Percentiles rank a stretch among this genome's conserved stretches.
These are phyloP conservation scores for Euphorbia schlechtendalii DNA, from an alignment of 441 rosid genomes.

Conservation along the genomic window DNA sequence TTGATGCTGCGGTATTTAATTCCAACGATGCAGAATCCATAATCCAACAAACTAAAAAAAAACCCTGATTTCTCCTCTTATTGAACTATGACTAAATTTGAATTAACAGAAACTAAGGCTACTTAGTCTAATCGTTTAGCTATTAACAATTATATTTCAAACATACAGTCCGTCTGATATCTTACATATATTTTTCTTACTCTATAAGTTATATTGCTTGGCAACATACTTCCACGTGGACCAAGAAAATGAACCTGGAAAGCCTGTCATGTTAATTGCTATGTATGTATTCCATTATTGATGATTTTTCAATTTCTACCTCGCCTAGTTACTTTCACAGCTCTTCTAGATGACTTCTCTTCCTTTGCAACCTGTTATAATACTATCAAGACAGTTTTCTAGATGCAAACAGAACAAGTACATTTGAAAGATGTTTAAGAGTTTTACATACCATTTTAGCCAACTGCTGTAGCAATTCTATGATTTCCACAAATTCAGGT, in stretches of 20 bases:
- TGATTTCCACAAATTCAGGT: constrained; percentile 62
- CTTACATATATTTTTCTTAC: not conserved
- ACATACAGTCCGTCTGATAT: not conserved
- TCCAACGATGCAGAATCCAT: too few species aligned
- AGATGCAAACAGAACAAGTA: not conserved
- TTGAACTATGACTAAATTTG: too few species aligned
- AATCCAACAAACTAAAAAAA: too few species aligned
- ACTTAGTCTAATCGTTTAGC: not conserved
- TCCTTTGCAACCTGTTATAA: constrained; percentile 27
- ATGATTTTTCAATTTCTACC: constrained; percentile 2
- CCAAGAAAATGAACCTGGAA: not conserved
- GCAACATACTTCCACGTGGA: not conserved
- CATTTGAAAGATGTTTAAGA: not conserved
- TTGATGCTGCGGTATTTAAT: too few species aligned
- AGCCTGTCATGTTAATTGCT: constrained; percentile 12
- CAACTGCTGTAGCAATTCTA: constrained; percentile 33
- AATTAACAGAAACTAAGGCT: not conserved
- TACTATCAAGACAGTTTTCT: constrained; percentile 5
- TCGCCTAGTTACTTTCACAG: constrained; percentile 13
- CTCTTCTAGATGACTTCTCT: constrained; percentile 14
- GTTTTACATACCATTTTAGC: constrained; percentile 26
- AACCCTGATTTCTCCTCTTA: too few species aligned
- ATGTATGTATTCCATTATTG: constrained; percentile 2
- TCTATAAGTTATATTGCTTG: not conserved
- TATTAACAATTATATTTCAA: constrained; percentile 8